Percentiles rank a stretch among this genome's conserved stretches.
These are phyloP conservation scores for Glebionis coronaria DNA, from an alignment of 129 eudicot species.

Conservation along the genomic window DNA sequence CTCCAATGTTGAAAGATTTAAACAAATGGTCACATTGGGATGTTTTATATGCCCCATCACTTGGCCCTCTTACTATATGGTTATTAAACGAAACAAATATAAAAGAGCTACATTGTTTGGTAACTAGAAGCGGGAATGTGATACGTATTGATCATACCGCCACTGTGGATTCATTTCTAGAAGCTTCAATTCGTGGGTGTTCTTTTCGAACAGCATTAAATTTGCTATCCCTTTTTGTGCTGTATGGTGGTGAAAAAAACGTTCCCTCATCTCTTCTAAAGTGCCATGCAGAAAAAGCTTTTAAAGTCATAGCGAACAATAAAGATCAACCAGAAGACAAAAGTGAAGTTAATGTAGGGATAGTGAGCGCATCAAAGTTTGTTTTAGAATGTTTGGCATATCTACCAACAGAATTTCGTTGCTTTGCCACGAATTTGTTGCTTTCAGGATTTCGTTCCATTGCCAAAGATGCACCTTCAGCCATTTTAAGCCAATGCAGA, in stretches of 20 bases:
- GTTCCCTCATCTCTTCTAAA: slow-evolving; percentile 64
- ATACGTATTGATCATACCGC: slow-evolving; percentile 76
- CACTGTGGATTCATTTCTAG: slow-evolving; percentile 48
- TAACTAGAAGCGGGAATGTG: slow-evolving; percentile 69
- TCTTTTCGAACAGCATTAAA: slow-evolving; percentile 62
- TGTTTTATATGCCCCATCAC: slow-evolving; percentile 63
- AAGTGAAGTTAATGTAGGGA: slow-evolving; percentile 15
- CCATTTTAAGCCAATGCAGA: slow-evolving; percentile 63
- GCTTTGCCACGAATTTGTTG: slow-evolving; percentile 67
- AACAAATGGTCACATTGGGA: slow-evolving; percentile 90
- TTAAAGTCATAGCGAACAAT: slow-evolving; percentile 45
- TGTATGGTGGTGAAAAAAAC: slow-evolving; percentile 69
- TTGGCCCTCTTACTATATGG: slow-evolving; percentile 76
- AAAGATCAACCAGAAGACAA: slow-evolving; percentile 20
- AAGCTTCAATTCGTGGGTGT: slow-evolving; percentile 60
- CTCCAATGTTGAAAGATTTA: slow-evolving; percentile 83
- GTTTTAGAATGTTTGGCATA: slow-evolving; percentile 59
- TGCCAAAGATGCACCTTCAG: slow-evolving; percentile 60
- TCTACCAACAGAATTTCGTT: slow-evolving; percentile 68
- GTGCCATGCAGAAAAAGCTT: slow-evolving; percentile 66
- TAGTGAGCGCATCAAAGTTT: slow-evolving; percentile 44
- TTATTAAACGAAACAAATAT: slow-evolving; percentile 55
- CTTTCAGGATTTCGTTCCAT: slow-evolving; percentile 63
- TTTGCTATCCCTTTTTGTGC: slow-evolving; percentile 57
- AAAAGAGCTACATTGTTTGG: slow-evolving; percentile 65